These are phyloP conservation scores for Mycena pura DNA, from an alignment of 768 basidiomycete genomes.

Conservation along the genomic window DNA sequence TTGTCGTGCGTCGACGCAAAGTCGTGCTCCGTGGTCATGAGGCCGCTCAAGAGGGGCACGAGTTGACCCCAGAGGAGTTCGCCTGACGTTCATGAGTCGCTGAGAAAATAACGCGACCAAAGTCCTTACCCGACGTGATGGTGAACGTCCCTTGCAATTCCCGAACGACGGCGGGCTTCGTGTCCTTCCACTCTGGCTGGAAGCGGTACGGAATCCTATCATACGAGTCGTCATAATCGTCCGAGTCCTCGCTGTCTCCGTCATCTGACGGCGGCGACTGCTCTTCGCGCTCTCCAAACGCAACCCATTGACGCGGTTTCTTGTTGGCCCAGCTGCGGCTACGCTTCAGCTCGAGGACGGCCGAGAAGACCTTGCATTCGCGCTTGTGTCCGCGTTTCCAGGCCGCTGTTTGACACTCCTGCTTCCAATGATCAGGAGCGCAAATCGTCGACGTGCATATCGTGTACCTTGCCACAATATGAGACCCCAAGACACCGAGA, in stretches of 20 bases:
- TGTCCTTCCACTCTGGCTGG: conserved; percentile 15
- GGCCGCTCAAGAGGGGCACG: conserved; percentile 5
- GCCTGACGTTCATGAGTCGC: no score
- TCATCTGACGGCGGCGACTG: not conserved
- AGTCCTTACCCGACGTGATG: conserved; percentile 17
- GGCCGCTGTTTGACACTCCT: conserved; percentile 25
- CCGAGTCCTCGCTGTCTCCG: not conserved
- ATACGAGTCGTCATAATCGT: no score
- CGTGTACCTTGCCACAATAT: conserved; percentile 22
- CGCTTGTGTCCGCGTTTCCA: conserved; percentile 24
- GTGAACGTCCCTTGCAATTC: conserved; percentile 19
- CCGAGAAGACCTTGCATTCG: conserved; percentile 25
- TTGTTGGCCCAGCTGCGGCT: conserved; percentile 21
- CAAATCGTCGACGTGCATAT: not conserved
- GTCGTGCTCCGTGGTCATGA: conserved; percentile 8
- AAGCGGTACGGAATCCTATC: no score
- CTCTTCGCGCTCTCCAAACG: conserved; percentile 12
- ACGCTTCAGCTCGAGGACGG: conserved; percentile 20
- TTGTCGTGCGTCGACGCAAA: conserved; percentile 7
- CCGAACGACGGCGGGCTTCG: not conserved
- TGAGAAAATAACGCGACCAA: not conserved
- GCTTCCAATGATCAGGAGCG: not conserved
- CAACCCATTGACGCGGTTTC: conserved; percentile 14
- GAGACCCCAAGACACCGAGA: conserved; percentile 14
- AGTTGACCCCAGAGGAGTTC: conserved; percentile 26